Evolutionary conservation across 2,329 filamentous ascomycete genomes (phyloP).

Genomic region (Sclerotinia spermophila): DNA sequence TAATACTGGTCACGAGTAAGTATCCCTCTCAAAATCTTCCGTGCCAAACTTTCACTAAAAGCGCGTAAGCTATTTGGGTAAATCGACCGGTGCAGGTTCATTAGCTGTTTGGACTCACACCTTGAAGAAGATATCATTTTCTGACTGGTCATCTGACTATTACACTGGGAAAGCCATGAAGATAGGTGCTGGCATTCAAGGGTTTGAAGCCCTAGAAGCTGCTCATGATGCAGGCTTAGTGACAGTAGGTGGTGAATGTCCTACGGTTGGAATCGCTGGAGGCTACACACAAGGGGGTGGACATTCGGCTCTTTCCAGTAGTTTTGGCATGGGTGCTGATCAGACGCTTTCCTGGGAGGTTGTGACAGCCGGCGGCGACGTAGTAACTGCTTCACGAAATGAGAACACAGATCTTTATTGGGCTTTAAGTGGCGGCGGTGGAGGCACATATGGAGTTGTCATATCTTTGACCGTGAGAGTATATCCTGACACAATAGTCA

Average conservation of each 20-base stretch:
- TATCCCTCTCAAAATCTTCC: neutral
- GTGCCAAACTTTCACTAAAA: neutral
- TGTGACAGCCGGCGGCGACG: constrained; percentile 48
- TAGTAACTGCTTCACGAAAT: constrained; percentile 46
- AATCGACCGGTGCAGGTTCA: constrained; percentile 58
- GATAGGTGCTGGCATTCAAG: constrained; percentile 52
- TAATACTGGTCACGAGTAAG: constrained; percentile 54
- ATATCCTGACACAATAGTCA: constrained; percentile 43
- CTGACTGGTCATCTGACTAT: constrained; percentile 40
- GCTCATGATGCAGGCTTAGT: constrained; percentile 43
- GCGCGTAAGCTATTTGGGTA: constrained; percentile 46
- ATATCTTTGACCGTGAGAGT: constrained; percentile 52
- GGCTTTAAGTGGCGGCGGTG: constrained; percentile 59
- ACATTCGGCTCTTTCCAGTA: constrained; percentile 50
- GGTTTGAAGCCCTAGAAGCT: constrained; percentile 44
- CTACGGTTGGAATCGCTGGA: constrained; percentile 55
- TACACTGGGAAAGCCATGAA: constrained; percentile 53
- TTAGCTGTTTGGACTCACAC: constrained; percentile 55
- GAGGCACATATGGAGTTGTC: constrained; percentile 56
- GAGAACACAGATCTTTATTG: constrained; percentile 58
- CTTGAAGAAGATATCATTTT: constrained; percentile 45
- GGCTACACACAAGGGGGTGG: constrained; percentile 61
- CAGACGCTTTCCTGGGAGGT: constrained; percentile 55
- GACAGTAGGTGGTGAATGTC: constrained; percentile 52
- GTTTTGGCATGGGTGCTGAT: constrained; percentile 58